Base-by-base conservation (phyloP, 257 asterid genomes). In the Marsdenia floribunda region DNA sequence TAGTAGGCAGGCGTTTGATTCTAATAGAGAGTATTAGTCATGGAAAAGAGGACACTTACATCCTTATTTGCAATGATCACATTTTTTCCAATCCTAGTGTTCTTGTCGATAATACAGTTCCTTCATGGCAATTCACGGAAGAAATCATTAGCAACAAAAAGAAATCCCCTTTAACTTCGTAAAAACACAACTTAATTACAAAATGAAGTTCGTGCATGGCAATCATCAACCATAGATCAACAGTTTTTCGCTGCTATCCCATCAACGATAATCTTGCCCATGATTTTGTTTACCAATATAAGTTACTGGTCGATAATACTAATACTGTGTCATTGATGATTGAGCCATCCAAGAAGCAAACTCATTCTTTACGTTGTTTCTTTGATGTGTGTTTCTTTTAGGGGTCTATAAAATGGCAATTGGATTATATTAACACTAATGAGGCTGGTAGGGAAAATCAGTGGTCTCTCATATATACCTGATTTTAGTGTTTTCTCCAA, bases 101-200 rank as follows among this genome's bases (percentile, higher is more conserved):
- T 95, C 92, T 92, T 95, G 92, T 95, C 99, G 68, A 95, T 92
- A 68, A 95, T 92, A 74, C 98, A 90, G 63, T 92, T 95, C 63
- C 99, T 95, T 59, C 80, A 75, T 68, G 69, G 24, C 60, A 76
- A 70, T 72, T 22, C 54, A 77, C 53, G 73, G 75, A 84, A 69
- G 72, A 68, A 57, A 58, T 26, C 29, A 58, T 60, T 63, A 70
- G 76, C 54, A 76, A 70, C 33, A 64, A 70, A 73, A 22, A 1
- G 13, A 13, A 76, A 35, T 58, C 18, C 66, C 46, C 59, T 26
- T 7, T 55, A 40, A 73, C 44, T 6, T 24, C 46, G 55, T 10
- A 33, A 10, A 61, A 4, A 29, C 13, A 14, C 46, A 3, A 33
- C 40, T 55, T 55, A 14, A 15, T 11, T 50, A 5, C 22, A 35